phyloP scores from a whole-genome alignment of 2,329 filamentous ascomycete genomes.

The Clarireedia hainanense region DNA sequence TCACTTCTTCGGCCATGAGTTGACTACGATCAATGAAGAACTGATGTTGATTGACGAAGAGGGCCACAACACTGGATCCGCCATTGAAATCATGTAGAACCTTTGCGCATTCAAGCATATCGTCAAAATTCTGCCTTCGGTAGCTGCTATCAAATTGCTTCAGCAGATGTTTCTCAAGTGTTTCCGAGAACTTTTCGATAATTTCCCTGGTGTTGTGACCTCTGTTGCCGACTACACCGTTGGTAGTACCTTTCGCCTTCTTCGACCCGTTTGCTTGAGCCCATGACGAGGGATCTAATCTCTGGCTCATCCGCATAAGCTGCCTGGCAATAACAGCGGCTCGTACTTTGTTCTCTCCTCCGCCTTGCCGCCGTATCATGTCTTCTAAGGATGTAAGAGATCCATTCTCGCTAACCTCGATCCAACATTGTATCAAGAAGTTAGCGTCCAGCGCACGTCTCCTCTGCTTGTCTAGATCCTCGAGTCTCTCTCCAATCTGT shows the following conservation, averaged over 20 bases:
- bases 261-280: constrained; percentile 47
- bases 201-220: constrained; percentile 68
- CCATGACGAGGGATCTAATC: constrained; percentile 74
- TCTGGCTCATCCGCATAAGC: constrained; percentile 85
- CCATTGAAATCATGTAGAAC: constrained; percentile 95
- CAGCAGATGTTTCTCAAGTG: constrained; percentile 86
- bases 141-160: constrained; percentile 98
- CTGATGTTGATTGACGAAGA: constrained; percentile 97
- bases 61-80: constrained; percentile 85
- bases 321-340: constrained; percentile 93
- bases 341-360: constrained; percentile 84
- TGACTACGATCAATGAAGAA: constrained; percentile 98
- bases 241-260: constrained; percentile 42
- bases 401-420: constrained; percentile 85
- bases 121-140: constrained; percentile 87
- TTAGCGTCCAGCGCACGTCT: constrained; percentile 86
- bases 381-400: constrained; percentile 83
- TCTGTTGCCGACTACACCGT: constrained; percentile 36
- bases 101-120: constrained; percentile 95
- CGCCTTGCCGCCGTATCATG: constrained; percentile 67
- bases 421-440: constrained; percentile 94
- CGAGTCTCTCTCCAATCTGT: constrained; percentile 86
- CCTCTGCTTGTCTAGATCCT: constrained; percentile 89
- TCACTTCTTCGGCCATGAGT: constrained; percentile 66
- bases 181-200: constrained; percentile 94